phyloP scores from a whole-genome alignment of 2,329 filamentous ascomycete genomes.

The Phyllosticta citribraziliensis region DNA sequence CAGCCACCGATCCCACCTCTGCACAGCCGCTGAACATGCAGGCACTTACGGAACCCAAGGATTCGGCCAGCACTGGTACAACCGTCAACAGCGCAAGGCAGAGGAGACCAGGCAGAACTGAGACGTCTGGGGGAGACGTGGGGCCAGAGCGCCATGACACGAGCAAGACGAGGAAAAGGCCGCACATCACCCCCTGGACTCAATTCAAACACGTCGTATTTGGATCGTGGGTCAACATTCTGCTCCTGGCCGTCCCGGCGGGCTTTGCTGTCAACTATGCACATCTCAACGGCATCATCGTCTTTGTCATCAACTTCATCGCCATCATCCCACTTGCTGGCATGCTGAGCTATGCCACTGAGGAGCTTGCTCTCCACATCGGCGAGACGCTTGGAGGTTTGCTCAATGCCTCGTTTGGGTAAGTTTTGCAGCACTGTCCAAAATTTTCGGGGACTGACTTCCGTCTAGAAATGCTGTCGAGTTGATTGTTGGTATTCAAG shows the following conservation, averaged over 20 bases:
- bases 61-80: not conserved
- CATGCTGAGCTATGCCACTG: slow-evolving; percentile 78
- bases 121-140: not conserved
- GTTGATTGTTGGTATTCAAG: slow-evolving; percentile 80
- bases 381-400: slow-evolving; percentile 83
- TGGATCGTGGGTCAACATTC: slow-evolving; percentile 76
- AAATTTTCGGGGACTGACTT: slow-evolving; percentile 15
- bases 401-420: slow-evolving; percentile 83
- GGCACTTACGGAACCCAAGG: not conserved
- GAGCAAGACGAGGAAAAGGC: slow-evolving; percentile 2
- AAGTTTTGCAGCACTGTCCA: slow-evolving; percentile 24
- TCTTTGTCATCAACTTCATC: slow-evolving; percentile 88
- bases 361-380: slow-evolving; percentile 68
- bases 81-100: not conserved
- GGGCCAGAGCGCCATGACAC: not conserved
- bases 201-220: slow-evolving; percentile 68
- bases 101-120: not conserved
- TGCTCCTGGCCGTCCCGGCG: slow-evolving; percentile 67
- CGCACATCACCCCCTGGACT: slow-evolving; percentile 17
- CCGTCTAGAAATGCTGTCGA: slow-evolving; percentile 65
- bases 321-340: slow-evolving; percentile 85
- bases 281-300: slow-evolving; percentile 30
- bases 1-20: slow-evolving; percentile 2
- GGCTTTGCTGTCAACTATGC: slow-evolving; percentile 65
- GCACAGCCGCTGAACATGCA: not conserved